Conservation (phyloP, 768 basidiomycete genomes). For the Hypholoma sublateritium region DNA sequence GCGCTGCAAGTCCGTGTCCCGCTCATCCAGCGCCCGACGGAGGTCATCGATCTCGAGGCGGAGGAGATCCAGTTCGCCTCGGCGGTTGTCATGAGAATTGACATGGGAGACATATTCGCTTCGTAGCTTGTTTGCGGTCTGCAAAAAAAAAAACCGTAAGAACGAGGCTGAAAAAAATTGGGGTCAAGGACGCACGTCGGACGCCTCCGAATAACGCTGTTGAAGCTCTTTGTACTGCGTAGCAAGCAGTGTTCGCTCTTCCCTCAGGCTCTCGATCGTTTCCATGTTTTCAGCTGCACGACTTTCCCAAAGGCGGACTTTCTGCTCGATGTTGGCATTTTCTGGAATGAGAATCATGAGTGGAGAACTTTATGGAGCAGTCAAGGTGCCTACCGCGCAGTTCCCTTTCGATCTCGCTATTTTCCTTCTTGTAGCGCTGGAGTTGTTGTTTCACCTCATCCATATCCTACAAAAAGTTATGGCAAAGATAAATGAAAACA, state of each 20-base stretch:
- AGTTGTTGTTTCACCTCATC: constrained; percentile 70
- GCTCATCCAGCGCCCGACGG: constrained; percentile 59
- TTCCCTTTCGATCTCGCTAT: too few species aligned
- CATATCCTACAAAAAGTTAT: constrained; percentile 58
- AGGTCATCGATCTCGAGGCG: constrained; percentile 19
- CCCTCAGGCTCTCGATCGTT: constrained; percentile 71
- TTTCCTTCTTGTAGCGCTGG: constrained; percentile 26
- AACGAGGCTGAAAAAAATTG: background rate
- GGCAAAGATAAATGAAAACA: background rate
- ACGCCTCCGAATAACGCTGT: constrained; percentile 59
- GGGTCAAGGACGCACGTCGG: constrained; percentile 52
- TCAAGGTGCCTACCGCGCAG: constrained; percentile 45
- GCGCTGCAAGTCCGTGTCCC: constrained; percentile 61
- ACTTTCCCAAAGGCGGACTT: constrained; percentile 63
- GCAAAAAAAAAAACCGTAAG: constrained; percentile 30
- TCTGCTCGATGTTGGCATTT: constrained; percentile 71
- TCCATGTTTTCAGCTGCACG: constrained; percentile 69
- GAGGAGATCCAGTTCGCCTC: constrained; percentile 62
- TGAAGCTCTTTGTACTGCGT: constrained; percentile 75
- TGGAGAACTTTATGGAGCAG: background rate
- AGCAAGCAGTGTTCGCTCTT: constrained; percentile 71
- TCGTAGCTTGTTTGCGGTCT: constrained; percentile 50
- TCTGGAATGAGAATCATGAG: constrained; percentile 32
- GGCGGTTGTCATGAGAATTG: constrained; percentile 66
- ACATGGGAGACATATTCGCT: constrained; percentile 61